Conservation (phyloP, 768 basidiomycete species). For the Baorangia bicolor region DNA sequence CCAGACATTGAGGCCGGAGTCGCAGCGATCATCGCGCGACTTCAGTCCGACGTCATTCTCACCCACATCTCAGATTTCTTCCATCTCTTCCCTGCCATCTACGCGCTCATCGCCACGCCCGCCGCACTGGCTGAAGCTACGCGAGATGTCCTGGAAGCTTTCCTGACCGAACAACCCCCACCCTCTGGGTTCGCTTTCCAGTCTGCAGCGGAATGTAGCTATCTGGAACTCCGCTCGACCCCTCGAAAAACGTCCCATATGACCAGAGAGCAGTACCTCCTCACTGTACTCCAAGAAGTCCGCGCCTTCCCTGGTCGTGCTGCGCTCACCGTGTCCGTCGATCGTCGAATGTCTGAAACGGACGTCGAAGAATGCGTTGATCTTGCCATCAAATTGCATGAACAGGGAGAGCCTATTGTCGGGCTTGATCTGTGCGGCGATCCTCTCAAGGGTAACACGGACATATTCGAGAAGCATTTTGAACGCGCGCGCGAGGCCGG, state of each 20-base stretch:
- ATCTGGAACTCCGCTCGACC: slow-evolving; percentile 83
- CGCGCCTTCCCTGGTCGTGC: slow-evolving; percentile 55
- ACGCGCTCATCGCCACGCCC: slow-evolving; percentile 68
- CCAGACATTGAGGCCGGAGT: slow-evolving; percentile 36
- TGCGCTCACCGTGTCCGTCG: slow-evolving; percentile 72
- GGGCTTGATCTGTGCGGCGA: slow-evolving; percentile 84
- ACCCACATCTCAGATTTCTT: slow-evolving; percentile 73
- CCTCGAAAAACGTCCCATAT: slow-evolving; percentile 61
- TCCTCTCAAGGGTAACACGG: slow-evolving; percentile 60
- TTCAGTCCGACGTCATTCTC: slow-evolving; percentile 43
- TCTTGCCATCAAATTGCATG: slow-evolving; percentile 53
- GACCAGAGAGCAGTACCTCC: slow-evolving; percentile 59
- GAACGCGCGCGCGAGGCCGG: slow-evolving; percentile 55
- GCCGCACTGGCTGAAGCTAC: slow-evolving; percentile 54
- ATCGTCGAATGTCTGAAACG: slow-evolving; percentile 58
- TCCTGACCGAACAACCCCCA: slow-evolving; percentile 40
- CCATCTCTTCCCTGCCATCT: slow-evolving; percentile 71
- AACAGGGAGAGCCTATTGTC: slow-evolving; percentile 61
- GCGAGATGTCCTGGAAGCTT: slow-evolving; percentile 61
- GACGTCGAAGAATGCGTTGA: slow-evolving; percentile 56
- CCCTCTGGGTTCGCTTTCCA: slow-evolving; percentile 30
- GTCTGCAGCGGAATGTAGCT: slow-evolving; percentile 54
- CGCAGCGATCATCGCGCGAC: slow-evolving; percentile 41
- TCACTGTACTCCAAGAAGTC: slow-evolving; percentile 62
- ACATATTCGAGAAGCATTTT: slow-evolving; percentile 50